These are phyloP conservation scores for Blumeriella jaapii DNA, from an alignment of 2,329 filamentous ascomycete genomes.

Conservation along the genomic window DNA sequence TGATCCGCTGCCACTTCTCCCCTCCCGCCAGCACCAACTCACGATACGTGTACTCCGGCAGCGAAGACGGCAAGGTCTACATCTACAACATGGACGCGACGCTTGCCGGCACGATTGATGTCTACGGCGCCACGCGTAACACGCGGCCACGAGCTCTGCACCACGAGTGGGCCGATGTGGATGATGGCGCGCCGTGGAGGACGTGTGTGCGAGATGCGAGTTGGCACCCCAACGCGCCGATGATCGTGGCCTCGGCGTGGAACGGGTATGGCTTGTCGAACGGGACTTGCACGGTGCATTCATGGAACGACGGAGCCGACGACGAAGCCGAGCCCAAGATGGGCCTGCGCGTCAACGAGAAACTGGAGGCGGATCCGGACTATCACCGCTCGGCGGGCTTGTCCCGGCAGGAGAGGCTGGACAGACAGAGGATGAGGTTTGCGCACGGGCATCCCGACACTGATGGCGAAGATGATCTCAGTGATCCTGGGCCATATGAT, in stretches of 20 bases:
- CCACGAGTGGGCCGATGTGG: conserved; percentile 18
- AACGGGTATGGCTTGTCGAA: conserved; percentile 54
- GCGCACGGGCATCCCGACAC: too few species aligned
- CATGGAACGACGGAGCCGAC: conserved; percentile 51
- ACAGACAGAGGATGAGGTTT: neutral
- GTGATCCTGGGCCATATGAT: too few species aligned
- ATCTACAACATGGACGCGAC: conserved; percentile 93
- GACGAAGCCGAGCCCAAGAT: conserved; percentile 45
- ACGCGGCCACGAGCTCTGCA: conserved; percentile 37
- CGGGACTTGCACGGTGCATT: conserved; percentile 56
- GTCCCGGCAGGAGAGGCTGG: neutral
- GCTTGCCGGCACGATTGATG: conserved; percentile 65
- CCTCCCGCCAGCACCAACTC: conserved; percentile 77
- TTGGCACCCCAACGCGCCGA: conserved; percentile 60
- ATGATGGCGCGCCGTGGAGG: conserved; percentile 35
- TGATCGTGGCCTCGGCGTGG: conserved; percentile 59
- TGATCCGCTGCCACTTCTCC: conserved; percentile 93
- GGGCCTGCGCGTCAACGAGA: conserved; percentile 31
- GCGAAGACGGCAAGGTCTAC: conserved; percentile 78
- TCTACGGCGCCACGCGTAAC: conserved; percentile 55
- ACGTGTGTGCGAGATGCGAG: conserved; percentile 61
- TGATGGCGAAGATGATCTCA: too few species aligned
- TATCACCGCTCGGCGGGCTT: neutral
- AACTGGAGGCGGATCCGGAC: conserved; percentile 27
- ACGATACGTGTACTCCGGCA: conserved; percentile 87